Base-by-base conservation (phyloP, 2,329 filamentous ascomycete genomes). In the Gaeumannomyces tritici region DNA sequence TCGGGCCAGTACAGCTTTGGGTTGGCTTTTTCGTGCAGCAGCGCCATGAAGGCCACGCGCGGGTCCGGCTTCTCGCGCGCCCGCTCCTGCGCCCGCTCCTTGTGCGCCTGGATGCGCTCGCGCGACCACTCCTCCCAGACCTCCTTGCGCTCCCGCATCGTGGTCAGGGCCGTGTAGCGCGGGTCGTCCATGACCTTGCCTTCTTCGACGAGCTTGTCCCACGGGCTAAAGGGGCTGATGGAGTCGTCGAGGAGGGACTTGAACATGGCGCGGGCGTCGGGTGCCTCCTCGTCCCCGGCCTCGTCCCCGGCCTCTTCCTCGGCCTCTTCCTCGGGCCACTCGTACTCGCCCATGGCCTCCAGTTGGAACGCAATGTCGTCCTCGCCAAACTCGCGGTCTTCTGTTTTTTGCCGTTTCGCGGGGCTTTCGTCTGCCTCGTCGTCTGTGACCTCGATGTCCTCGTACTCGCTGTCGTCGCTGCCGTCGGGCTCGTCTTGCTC, bases 1-100 rank as follows among this genome's bases (percentile, higher is more conserved):
- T 99, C 95, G 0, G 91, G 89, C 95, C 95, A 99, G 79, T 96
- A 99, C 1, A 99, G 81, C 75, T 96, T 98, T 0, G 91, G 89
- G 0, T 88, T 95, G 0, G 93, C 93, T 67, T 91, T 84, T 59
- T 88, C 84, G 66, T 93, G 86, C 33, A 99, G 79, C 66, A 99
- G 89, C 0, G 84, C 83, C 64, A 98, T 77, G 73, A 96, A 99
- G 0, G 88, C 86, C 66, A 96, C 89, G 58, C 83, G 81, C 1
- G 95, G 93, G 69, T 98, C 92, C 66, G 85, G 85, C 77, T 91
- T 93, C 73, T 92, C 84, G 65, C 83, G 87, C 28, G 88, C 88
- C 63, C 90, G 87, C 69, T 84, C n/a, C n/a, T n/a, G n/a, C n/a
- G n/a, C n/a, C n/a, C n/a, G 83, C 67, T 90, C 88, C 71, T 88